Percentiles rank a stretch among this genome's conserved stretches.
Evolutionary conservation across 2,329 filamentous ascomycete species (phyloP).

Genomic region (Xylaria sp.): DNA sequence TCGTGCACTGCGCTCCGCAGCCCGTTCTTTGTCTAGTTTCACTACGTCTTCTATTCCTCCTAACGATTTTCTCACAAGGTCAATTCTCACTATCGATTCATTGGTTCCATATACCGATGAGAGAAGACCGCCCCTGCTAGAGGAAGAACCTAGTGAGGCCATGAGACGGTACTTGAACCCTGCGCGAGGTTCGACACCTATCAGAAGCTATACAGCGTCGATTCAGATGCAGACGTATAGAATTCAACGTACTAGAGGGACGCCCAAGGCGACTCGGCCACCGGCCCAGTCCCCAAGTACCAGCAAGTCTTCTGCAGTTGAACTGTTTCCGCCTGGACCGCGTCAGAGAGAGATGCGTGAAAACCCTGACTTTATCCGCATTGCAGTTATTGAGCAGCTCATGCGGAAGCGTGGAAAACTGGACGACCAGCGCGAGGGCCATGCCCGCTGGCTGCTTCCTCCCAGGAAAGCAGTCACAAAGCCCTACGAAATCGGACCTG

Average conservation of each 20-base stretch:
- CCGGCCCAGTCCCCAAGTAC: slow-evolving; percentile 24
- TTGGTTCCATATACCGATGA: slow-evolving; percentile 63
- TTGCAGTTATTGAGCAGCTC: slow-evolving; percentile 67
- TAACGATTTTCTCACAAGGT: slow-evolving; percentile 62
- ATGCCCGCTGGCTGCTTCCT: slow-evolving; percentile 63
- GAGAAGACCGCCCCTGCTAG: slow-evolving; percentile 55
- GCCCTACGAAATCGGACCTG: slow-evolving; percentile 51
- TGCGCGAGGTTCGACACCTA: slow-evolving; percentile 29
- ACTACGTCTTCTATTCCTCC: slow-evolving; percentile 60
- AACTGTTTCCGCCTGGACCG: slow-evolving; percentile 40
- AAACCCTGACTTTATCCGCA: slow-evolving; percentile 65
- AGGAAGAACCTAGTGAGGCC: slow-evolving; percentile 60
- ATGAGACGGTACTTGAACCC: slow-evolving; percentile 65
- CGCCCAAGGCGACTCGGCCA: slow-evolving; percentile 26
- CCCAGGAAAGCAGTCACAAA: slow-evolving; percentile 52
- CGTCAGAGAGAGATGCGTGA: slow-evolving; percentile 64
- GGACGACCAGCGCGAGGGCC: slow-evolving; percentile 59
- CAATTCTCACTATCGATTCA: slow-evolving; percentile 62
- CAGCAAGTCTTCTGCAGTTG: slow-evolving; percentile 31
- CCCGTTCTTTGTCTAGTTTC: slow-evolving; percentile 57
- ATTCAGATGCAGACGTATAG: slow-evolving; percentile 71
- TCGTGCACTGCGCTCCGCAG: slow-evolving; percentile 58
- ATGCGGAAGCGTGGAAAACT: slow-evolving; percentile 64
- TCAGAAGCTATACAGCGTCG: slow-evolving; percentile 54
- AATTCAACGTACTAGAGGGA: slow-evolving; percentile 45